Evolutionary conservation across 768 basidiomycete species (phyloP), one percentile per base, ranked within the genome.

Genomic region (Fibroporia radiculosa): DNA sequence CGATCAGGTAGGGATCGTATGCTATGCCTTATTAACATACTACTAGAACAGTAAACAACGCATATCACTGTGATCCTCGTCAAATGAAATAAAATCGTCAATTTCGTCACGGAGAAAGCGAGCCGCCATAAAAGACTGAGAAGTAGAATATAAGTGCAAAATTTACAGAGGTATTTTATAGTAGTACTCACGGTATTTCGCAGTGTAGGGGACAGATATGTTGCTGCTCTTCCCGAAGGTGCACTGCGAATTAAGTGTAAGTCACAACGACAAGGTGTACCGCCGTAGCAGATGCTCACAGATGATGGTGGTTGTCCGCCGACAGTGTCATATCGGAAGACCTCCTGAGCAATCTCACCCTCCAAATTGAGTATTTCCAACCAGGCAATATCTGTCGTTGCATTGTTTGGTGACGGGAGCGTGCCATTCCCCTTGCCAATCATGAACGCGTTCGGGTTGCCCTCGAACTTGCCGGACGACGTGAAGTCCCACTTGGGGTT

Each of bases 311-410:
- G 62, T 48, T 64, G 64, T 29, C 63, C 64, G 34, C 62, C 63
- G 11, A 57, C 47, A 5, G 63, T 61, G 35, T 58, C 52, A 37
- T 56, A 54, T 14, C 63, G 49, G 51, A 58, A 57, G 16, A 65
- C 55, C 36, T 53, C 52, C 42, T 52, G 48, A 28, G 62, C 60
- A 19, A 62, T 47, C 13, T 46, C 42, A 20, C 61, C 61, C 43
- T 55, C 33, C 25, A 62, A 51, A 40, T 56, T 52, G 10, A 48
- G 54, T 16, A 66, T 54, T 26, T 62, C 50, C 29, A 64, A 56
- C 68, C 68, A 72, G 19, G 62, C 57, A n/a, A 72, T 59, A 42
- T 68, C 61, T 26, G 29, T 42, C 18, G 50, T 50, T 6, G 49
- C 27, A 40, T 57, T 29, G n/a, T 32, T 50, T 20, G 65, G 64